These are phyloP conservation scores for Coemansia aciculifera DNA, from an alignment of 192 early-diverging fungal genomes.

Conservation along the genomic window DNA sequence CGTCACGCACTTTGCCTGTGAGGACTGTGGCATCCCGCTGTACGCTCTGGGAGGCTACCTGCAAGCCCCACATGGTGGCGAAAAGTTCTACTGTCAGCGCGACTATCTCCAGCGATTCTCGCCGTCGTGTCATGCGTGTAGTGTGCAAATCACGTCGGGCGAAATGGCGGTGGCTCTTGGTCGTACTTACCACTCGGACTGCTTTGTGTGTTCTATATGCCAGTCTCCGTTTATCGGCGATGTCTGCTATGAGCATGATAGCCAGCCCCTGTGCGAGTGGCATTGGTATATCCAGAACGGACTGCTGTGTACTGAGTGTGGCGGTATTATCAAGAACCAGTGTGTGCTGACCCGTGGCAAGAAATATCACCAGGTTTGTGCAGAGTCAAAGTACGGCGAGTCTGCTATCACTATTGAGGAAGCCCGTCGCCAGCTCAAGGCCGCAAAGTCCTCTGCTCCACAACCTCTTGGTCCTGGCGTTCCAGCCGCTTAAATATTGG, in stretches of 20 bases:
- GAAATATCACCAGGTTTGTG: conserved; percentile 53
- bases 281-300: conserved; percentile 58
- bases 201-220: conserved; percentile 57
- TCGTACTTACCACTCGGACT: conserved; percentile 54
- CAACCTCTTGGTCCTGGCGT: background rate
- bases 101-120: conserved; percentile 56
- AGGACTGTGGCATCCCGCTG: conserved; percentile 55
- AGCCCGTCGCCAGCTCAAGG: conserved; percentile 42
- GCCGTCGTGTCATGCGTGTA: conserved; percentile 51
- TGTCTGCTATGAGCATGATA: conserved; percentile 55
- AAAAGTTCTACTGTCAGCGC: conserved; percentile 55
- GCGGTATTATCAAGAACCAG: conserved; percentile 53
- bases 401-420: conserved; percentile 44
- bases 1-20: conserved; percentile 51
- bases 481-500: background rate
- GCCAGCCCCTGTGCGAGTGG: conserved; percentile 57
- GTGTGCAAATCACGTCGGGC: conserved; percentile 53
- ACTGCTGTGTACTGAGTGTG: conserved; percentile 52
- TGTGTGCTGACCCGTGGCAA: conserved; percentile 55
- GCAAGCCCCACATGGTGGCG: conserved; percentile 37
- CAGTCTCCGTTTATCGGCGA: conserved; percentile 57
- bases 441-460: conserved; percentile 14
- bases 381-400: conserved; percentile 55
- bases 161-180: conserved; percentile 55
- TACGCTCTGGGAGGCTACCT: conserved; percentile 55